These are phyloP conservation scores for Saccharomycopsis oosterbeekiorum DNA, from an alignment of 805 yeast species.

Conservation along the genomic window DNA sequence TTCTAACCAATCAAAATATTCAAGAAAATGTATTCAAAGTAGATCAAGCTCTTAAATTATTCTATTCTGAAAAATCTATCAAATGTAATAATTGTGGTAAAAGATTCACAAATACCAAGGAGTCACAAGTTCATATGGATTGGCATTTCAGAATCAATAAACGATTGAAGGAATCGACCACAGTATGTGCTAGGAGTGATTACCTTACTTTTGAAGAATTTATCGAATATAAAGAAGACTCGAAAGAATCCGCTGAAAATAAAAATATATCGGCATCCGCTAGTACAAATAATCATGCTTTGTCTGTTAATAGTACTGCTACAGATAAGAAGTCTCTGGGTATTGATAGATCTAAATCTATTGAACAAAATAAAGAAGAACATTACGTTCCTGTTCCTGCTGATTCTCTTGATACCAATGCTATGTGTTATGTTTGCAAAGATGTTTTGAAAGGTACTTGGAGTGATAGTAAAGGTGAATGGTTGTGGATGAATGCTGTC, in stretches of 20 bases:
- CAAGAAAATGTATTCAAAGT: constrained; percentile 16
- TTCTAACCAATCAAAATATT: constrained; percentile 5
- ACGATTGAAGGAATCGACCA: constrained; percentile 44
- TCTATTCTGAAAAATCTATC: constrained; percentile 55
- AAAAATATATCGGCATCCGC: background rate
- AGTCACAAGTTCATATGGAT: constrained; percentile 58
- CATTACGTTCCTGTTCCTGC: constrained; percentile 40
- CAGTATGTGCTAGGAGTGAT: constrained; percentile 73
- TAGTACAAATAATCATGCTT: background rate
- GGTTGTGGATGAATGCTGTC: constrained; percentile 71
- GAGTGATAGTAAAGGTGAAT: constrained; percentile 66
- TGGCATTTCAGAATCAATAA: constrained; percentile 95
- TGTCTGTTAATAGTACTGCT: constrained; percentile 8
- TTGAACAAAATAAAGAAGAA: background rate
- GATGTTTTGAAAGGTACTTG: constrained; percentile 56
- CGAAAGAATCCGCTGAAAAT: constrained; percentile 9
- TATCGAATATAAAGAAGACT: constrained; percentile 57
- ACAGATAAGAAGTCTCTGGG: constrained; percentile 7
- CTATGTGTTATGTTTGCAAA: constrained; percentile 60
- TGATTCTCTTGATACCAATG: constrained; percentile 45
- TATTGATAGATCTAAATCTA: background rate
- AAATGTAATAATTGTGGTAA: constrained; percentile 89
- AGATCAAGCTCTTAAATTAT: constrained; percentile 24
- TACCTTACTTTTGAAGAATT: constrained; percentile 64
- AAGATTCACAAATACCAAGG: constrained; percentile 57